Evolutionary conservation across 2,329 filamentous ascomycete species (phyloP).

Genomic region (Phialemoniopsis sp.): DNA sequence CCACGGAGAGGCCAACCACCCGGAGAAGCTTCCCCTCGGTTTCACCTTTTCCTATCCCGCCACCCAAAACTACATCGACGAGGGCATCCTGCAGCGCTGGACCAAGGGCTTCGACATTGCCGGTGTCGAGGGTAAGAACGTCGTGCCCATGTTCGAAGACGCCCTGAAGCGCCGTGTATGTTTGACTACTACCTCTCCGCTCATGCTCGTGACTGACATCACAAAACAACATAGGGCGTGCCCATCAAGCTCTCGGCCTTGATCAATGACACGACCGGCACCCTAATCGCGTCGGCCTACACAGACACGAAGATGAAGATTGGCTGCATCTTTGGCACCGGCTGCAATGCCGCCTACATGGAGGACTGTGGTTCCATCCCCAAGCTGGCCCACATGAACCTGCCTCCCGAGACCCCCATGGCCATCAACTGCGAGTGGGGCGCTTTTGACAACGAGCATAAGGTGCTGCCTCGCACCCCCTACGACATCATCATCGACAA

Average conservation of each 20-base stretch:
- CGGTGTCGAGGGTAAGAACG: constrained; percentile 85
- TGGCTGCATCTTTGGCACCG: constrained; percentile 97
- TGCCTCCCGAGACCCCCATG: constrained; percentile 79
- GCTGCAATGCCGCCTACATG: constrained; percentile 98
- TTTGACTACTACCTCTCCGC: neutral
- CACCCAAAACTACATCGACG: constrained; percentile 88
- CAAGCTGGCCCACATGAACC: constrained; percentile 88
- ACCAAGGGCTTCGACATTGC: constrained; percentile 96
- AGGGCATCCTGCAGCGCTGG: constrained; percentile 90
- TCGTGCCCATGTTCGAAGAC: constrained; percentile 82
- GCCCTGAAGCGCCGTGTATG: constrained; percentile 43
- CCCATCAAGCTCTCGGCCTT: constrained; percentile 90
- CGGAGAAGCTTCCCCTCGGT: constrained; percentile 71
- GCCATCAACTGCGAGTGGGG: constrained; percentile 98
- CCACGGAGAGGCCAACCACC: constrained; percentile 60
- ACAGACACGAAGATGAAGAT: constrained; percentile 92
- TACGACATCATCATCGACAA: constrained; percentile 88
- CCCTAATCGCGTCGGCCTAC: constrained; percentile 92
- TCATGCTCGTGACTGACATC: neutral
- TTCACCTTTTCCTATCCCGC: constrained; percentile 97
- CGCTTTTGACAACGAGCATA: constrained; percentile 91
- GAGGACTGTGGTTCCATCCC: constrained; percentile 87
- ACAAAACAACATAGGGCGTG: constrained; percentile 55
- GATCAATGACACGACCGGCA: constrained; percentile 98
- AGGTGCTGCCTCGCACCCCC: constrained; percentile 77